Evolutionary conservation across 2,329 filamentous ascomycete genomes (phyloP).

Genomic region (Cladosporium velox): DNA sequence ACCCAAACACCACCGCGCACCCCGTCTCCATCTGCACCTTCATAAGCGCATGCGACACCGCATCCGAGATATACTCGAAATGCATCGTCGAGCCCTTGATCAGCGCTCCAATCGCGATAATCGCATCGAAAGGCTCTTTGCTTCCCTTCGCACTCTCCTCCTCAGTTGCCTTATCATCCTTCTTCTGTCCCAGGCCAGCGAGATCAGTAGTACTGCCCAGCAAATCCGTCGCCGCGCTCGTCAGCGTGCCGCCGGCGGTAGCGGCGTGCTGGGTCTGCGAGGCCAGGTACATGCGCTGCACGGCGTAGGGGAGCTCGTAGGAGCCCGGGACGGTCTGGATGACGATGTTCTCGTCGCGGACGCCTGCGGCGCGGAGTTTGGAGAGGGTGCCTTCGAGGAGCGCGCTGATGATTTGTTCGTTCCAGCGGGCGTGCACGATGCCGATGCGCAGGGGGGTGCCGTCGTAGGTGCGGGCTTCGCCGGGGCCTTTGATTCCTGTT

Average conservation of each 20-base stretch:
- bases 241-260: conserved; percentile 36
- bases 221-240: conserved; percentile 41
- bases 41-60: conserved; percentile 91
- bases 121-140: conserved; percentile 77
- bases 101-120: conserved; percentile 91
- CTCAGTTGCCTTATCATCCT: background rate
- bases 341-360: conserved; percentile 84
- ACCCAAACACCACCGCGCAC: conserved; percentile 86
- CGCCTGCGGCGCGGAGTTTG: conserved; percentile 74
- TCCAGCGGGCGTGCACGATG: conserved; percentile 97
- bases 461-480: conserved; percentile 20
- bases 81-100: conserved; percentile 99
- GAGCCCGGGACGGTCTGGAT: conserved; percentile 87
- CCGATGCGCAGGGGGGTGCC: conserved; percentile 74
- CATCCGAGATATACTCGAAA: conserved; percentile 96
- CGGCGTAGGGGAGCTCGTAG: conserved; percentile 91
- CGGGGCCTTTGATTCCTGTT: conserved; percentile 20
- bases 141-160: conserved; percentile 38
- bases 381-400: conserved; percentile 79
- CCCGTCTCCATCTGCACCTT: conserved; percentile 86
- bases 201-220: conserved; percentile 65
- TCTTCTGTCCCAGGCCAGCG: conserved; percentile 3
- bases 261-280: conserved; percentile 69
- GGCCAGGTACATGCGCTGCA: conserved; percentile 67
- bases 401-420: conserved; percentile 80